phyloP scores from a whole-genome alignment of 306 rosid genomes.

The Quercus cerris region DNA sequence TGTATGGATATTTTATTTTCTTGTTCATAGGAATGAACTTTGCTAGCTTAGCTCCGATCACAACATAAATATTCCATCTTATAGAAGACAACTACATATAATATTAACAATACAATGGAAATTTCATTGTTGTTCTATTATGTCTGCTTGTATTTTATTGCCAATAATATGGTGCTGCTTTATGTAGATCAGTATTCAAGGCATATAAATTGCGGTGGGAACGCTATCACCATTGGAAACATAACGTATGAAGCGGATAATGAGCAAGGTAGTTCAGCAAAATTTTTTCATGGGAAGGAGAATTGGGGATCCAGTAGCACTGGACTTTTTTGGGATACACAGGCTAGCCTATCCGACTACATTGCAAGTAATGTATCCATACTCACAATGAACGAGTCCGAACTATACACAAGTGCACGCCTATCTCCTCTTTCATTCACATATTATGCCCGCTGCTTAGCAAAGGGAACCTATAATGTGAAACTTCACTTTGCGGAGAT shows the following conservation, averaged over 20 bases:
- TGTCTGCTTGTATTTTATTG: too few species aligned
- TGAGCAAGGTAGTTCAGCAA: slow-evolving; percentile 44
- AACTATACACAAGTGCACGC: slow-evolving; percentile 45
- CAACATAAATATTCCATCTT: too few species aligned
- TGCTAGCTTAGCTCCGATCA: too few species aligned
- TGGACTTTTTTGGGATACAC: slow-evolving; percentile 47
- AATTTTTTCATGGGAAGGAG: slow-evolving; percentile 5
- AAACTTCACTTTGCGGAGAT: slow-evolving; percentile 59
- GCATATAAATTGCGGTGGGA: slow-evolving; percentile 63
- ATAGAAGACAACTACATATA: too few species aligned
- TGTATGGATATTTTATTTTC: too few species aligned
- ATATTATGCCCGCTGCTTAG: slow-evolving; percentile 58
- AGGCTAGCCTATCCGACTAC: slow-evolving; percentile 21
- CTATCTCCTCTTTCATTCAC: slow-evolving; percentile 51
- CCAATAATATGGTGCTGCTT: neutral
- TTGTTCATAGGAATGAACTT: too few species aligned
- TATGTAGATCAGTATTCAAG: slow-evolving; percentile 21
- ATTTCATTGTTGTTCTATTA: too few species aligned
- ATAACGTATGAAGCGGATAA: slow-evolving; percentile 45
- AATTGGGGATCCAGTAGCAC: slow-evolving; percentile 62
- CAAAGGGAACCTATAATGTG: slow-evolving; percentile 56
- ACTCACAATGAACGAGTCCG: slow-evolving; percentile 25
- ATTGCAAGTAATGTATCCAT: slow-evolving; percentile 13
- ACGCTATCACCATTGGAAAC: slow-evolving; percentile 33
- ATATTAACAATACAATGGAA: neutral